These are phyloP conservation scores for Pichia sp. DNA, from an alignment of 1,139 yeast genomes.

Conservation along the genomic window DNA sequence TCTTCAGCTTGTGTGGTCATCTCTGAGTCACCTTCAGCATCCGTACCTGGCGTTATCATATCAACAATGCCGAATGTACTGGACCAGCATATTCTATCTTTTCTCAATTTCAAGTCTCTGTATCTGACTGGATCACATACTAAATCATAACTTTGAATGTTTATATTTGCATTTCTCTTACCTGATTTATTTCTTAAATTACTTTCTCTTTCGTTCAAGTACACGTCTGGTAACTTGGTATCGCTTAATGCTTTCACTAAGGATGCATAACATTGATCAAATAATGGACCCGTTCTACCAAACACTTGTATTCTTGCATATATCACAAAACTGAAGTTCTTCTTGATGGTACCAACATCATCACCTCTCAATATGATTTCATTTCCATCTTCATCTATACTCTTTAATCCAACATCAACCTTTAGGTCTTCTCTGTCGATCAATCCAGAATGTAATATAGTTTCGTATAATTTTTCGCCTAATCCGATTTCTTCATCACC, in stretches of 20 bases:
- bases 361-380: constrained; percentile 41
- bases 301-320: constrained; percentile 77
- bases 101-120: constrained; percentile 38
- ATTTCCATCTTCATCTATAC: constrained; percentile 32
- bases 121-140: constrained; percentile 41
- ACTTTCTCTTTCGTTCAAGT: constrained; percentile 55
- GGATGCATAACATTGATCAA: constrained; percentile 75
- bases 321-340: constrained; percentile 59
- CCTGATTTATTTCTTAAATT: constrained; percentile 40
- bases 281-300: constrained; percentile 78
- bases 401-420: constrained; percentile 53
- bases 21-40: constrained; percentile 18
- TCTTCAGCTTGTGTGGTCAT: constrained; percentile 27
- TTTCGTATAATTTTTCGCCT: constrained; percentile 66
- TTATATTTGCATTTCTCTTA: constrained; percentile 21
- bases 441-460: constrained; percentile 52
- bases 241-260: constrained; percentile 60
- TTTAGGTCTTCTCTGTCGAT: constrained; percentile 46
- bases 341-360: constrained; percentile 37
- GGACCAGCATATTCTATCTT: constrained; percentile 42
- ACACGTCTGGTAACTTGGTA: constrained; percentile 65
- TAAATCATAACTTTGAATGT: constrained; percentile 32
- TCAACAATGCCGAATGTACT: constrained; percentile 57
- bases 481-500: constrained; percentile 87
- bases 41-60: background rate